Conservation (phyloP, 257 asterid species). For the Echites panduratus region DNA sequence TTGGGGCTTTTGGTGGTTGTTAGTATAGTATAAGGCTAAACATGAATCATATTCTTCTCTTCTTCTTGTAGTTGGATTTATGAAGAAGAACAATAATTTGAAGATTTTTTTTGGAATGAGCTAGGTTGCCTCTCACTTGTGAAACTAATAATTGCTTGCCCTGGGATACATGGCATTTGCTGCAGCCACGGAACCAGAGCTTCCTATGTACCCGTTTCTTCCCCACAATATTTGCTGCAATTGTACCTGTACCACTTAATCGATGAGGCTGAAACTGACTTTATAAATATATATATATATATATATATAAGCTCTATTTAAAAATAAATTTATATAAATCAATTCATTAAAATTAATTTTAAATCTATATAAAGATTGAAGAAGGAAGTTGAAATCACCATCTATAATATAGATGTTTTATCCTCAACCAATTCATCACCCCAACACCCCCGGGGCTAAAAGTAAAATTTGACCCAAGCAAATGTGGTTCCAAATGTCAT, state of each 20-base stretch:
- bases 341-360: too few relatives aligned
- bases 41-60: background rate
- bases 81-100: constrained; percentile 4
- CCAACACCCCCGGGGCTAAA: background rate
- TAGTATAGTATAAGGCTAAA: too few relatives aligned
- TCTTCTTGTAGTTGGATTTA: background rate
- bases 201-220: background rate
- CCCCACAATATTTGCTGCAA: too few relatives aligned
- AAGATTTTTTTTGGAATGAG: background rate
- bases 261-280: constrained; percentile 1
- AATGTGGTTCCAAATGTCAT: background rate
- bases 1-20: constrained; percentile 7
- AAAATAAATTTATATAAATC: too few relatives aligned
- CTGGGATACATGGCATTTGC: constrained; percentile 13
- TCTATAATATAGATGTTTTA: too few relatives aligned
- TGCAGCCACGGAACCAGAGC: constrained; percentile 6
- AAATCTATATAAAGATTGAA: too few relatives aligned
- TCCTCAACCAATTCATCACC: too few relatives aligned
- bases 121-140: background rate
- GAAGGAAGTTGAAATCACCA: too few relatives aligned
- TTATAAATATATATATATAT: too few relatives aligned
- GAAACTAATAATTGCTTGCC: constrained; percentile 8
- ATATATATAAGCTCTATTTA: too few relatives aligned
- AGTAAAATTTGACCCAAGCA: constrained; percentile 3
- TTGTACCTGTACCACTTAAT: background rate